Evolutionary conservation across 768 basidiomycete genomes (phyloP).

Genomic region (Cystobasidium tubakii): DNA sequence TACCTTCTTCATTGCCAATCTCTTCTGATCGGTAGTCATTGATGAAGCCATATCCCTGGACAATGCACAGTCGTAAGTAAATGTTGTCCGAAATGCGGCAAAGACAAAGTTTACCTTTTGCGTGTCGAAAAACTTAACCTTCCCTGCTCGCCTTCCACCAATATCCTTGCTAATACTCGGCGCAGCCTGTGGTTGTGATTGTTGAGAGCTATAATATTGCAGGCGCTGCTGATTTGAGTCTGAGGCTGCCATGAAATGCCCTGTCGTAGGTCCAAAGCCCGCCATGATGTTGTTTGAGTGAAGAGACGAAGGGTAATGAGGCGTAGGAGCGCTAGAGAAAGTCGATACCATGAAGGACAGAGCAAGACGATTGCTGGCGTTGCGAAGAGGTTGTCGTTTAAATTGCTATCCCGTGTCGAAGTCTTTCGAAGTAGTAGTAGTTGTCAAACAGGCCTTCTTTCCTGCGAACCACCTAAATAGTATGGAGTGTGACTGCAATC

Average conservation of each 20-base stretch:
- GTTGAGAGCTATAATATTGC: slow-evolving; percentile 33
- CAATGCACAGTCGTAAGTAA: neutral
- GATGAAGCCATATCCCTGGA: slow-evolving; percentile 46
- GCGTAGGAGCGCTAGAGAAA: neutral
- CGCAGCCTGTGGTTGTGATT: neutral
- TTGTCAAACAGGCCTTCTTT: too few species aligned
- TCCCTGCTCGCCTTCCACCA: slow-evolving; percentile 14
- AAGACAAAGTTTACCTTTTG: slow-evolving; percentile 34
- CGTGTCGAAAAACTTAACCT: slow-evolving; percentile 37
- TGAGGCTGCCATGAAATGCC: neutral
- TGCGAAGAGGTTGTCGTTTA: too few species aligned
- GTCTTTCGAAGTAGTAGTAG: too few species aligned
- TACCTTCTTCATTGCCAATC: slow-evolving; percentile 46
- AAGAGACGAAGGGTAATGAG: neutral
- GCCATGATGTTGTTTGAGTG: slow-evolving; percentile 9
- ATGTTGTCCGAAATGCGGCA: neutral
- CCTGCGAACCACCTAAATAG: too few species aligned
- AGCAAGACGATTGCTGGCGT: neutral
- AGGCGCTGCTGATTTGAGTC: slow-evolving; percentile 6
- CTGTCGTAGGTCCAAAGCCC: slow-evolving; percentile 19
- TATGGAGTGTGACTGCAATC: too few species aligned
- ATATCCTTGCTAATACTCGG: neutral
- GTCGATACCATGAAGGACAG: slow-evolving; percentile 8
- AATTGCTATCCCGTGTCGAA: neutral
- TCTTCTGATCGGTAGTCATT: slow-evolving; percentile 45